Base-by-base conservation (phyloP, 2,329 filamentous ascomycete genomes). In the Sphaerulina populicola region DNA sequence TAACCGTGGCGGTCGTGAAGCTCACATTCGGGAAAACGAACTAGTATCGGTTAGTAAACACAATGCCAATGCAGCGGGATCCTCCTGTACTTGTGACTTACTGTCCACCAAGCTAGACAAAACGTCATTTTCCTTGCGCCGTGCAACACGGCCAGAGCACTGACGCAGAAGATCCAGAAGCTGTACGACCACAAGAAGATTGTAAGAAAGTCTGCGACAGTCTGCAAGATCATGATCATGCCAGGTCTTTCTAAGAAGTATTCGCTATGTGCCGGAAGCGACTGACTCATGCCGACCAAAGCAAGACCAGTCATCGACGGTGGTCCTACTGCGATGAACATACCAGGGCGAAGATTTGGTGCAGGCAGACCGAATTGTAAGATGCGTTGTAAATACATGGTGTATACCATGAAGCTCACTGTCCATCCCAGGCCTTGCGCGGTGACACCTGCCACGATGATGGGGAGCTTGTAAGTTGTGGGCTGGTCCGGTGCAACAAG, bases 1-100 rank as follows among this genome's bases (percentile, higher is more conserved):
- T 68, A 38, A 83, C 79, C 6, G 76, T 77, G 0, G 78, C 76
- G 41, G 84, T 71, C 1, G 77, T 79, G 52, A 83, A 78, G 0
- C 81, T 81, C 1, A 78, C 78, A 54, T 35, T n/a, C 10, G 12
- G 31, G 31, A 35, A 35, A 7, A 35, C 31, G 31, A 11, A 23
- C 18, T 12, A 18, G 14, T 27, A 39, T 35, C 31, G 10, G 31
- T 35, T n/a, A 35, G 31, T 9, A 5, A n/a, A 35, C 12, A 35
- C 31, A 10, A 27, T 27, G 23, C 23, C 3, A 27, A 27, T 6
- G 15, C 38, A 41, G 39, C 39, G 18, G 6, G 6, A 27, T 1
- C 4, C 23, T 27, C 23, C 23, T 27, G 23, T 27, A 27, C 3
- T 12, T 12, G 14, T 18, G 7, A 18, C 38, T 40, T 10, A 18